Evolutionary conservation across 805 yeast species (phyloP), one percentile per base, ranked within the genome.

Genomic region (Kluyveromyces wickerhamii): DNA sequence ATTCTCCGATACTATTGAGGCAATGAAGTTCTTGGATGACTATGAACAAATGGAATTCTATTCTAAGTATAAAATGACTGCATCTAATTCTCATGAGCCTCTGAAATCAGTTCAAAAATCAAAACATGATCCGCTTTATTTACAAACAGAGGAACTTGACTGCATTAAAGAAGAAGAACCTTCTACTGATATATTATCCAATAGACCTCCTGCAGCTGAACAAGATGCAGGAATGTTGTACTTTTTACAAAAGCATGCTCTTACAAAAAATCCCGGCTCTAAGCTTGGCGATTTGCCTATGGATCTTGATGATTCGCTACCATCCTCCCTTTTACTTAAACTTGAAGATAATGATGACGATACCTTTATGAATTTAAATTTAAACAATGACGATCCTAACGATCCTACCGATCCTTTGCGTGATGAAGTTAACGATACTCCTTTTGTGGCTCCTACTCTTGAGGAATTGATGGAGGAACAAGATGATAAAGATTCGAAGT

Each of bases 391-490:
- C 17, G 29, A 37, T 24, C 24, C 34, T 24, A n/a, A 32, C 17
- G 29, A 37, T 24, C 21, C 37, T 12, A 25, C 21, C n/a, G 37
- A 36, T 16, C 22, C 39, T 14, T 30, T 30, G 23, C 25, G 21
- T 16, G 31, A 29, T 18, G 21, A 32, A 21, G 35, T 17, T 10
- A 33, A 35, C 17, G 31, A 17, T 8, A 14, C 37, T 16, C 32
- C 40, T 28, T 51, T 49, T 34, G 37, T 54, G 29, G 52, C 61
- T 4, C 60, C 60, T 19, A 45, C 58, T 8, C 40, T 56, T 21
- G 61, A 54, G 36, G 61, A 54, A 27, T 35, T 56, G 23, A 53
- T 56, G 51, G 59, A 52, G 14, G 60, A 56, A 22, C 57, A 51
- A 36, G 54, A 51, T 18, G 33, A 30, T 11, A 30, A 30, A n/a